Evolutionary conservation across 495 filamentous ascomycete species (phyloP), one percentile per base, ranked within the genome.

Genomic region (Lepidopterella palustris): DNA sequence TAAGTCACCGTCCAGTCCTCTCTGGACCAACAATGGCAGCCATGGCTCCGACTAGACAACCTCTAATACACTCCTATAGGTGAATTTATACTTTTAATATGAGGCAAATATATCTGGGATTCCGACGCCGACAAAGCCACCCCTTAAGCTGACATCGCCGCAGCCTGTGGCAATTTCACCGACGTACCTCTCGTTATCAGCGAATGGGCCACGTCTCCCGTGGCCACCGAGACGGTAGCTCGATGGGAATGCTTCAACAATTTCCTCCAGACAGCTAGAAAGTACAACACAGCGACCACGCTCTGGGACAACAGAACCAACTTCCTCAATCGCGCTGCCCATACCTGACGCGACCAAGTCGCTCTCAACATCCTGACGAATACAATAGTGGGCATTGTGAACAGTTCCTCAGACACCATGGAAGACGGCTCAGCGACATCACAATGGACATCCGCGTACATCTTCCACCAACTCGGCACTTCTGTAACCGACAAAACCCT

Each of bases 71-170:
- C 23, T 4, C 24, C 18, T 50, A 9, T 57, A 74, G 71, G 76
- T 62, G 77, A 80, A 61, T 82, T 82, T 48, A 74, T 78, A 51
- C 81, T 82, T 64, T 71, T 70, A 10, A 76, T 75, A 35, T 78
- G 76, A 82, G 82, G 83, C 28, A 82, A 83, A 54, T 83, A 82
- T 0, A 79, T 79, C 50, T 84, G 83, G 81, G 81, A 82, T 18
- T 78, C 77, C 4, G 78, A 76, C 28, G 66, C 72, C 1, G 82
- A 86, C 61, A 80, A 82, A 63, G 68, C 74, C 9, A 32, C 71
- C 25, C 62, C 84, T 4, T 70, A 74, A n/a, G 68, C 75, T 9
- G 82, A 83, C 57, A 74, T 86, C 49, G 63, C 75, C 11, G 62
- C 73, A 21, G 68, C 84, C 4, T 76, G 79, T 4, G 73, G 70